Evolutionary conservation across 2,329 filamentous ascomycete species (phyloP), one percentile per base, ranked within the genome.

Genomic region (Xylaria sp.): DNA sequence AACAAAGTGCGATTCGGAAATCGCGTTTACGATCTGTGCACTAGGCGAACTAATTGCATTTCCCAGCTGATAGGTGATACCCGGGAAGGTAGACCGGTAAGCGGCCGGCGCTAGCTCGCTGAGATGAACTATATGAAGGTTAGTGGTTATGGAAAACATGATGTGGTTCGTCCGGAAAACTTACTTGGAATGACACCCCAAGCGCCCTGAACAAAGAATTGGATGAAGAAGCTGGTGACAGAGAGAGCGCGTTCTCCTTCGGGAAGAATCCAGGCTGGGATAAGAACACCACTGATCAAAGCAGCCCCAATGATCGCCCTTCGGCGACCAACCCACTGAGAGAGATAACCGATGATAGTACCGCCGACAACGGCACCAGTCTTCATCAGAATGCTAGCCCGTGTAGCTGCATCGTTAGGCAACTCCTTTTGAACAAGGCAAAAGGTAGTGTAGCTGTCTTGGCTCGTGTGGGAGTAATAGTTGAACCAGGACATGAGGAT

Each of bases 341-440:
- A 93, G 7, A 89, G 74, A 78, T 94, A 94, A 26, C 92, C 93
- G 67, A 92, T 86, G 69, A 91, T 87, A 49, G 89, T 90, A 31
- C 91, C 91, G 40, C 91, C 92, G 1, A 93, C 87, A 73, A 90
- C 92, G 51, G 92, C 91, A 31, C 92, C 92, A 1, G 87, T 89
- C 81, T 94, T 94, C 89, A 93, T 93, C 67, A 94, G 80, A 73
- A 94, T 94, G n/a, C 88, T 91, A 17, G 91, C 91, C n/a, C 91
- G 88, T 7, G 87, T 91, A 4, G 92, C 90, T 0, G 84, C 85
- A 1, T 82, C 76, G 74, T 92, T 90, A 63, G 84, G 75, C 67
- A 94, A 84, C 71, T 89, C 88, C 80, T 94, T 94, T 74, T 93
- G 86, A 4, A 85, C 86, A 46, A 90, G 83, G 90, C 94, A 91